phyloP scores from a whole-genome alignment of 176 grass and related monocot genomes.

The Tillandsia fasciculata region DNA sequence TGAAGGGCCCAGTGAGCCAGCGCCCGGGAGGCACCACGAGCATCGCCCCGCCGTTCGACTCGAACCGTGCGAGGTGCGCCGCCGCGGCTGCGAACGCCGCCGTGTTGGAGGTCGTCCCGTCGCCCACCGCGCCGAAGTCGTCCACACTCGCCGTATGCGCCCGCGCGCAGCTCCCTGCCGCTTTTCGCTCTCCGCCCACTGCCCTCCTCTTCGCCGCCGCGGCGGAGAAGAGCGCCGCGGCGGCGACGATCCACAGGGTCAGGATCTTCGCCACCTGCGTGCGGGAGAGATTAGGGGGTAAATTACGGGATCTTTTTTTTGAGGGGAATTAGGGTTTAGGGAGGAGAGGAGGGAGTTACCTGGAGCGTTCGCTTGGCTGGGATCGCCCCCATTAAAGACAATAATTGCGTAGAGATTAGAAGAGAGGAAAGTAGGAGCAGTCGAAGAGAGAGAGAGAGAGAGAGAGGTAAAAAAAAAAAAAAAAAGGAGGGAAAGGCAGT shows the following conservation, averaged over 20 bases:
- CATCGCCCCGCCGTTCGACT: slow-evolving; percentile 30
- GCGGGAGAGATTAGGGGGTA: too few relatives aligned
- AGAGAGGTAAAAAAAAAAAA: not conserved
- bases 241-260: too few relatives aligned
- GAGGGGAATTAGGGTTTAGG: too few relatives aligned
- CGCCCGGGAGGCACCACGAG: slow-evolving; percentile 56
- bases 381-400: not conserved
- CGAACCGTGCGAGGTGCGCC: slow-evolving; percentile 22
- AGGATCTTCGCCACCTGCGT: too few relatives aligned
- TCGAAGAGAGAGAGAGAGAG: not conserved
- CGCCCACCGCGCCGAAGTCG: slow-evolving; percentile 71
- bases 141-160: slow-evolving; percentile 31
- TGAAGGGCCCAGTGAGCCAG: slow-evolving; percentile 88
- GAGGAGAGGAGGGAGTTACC: too few relatives aligned
- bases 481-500: not conserved
- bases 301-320: too few relatives aligned
- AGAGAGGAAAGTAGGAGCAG: not conserved
- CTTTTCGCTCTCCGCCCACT: not conserved
- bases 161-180: slow-evolving; percentile 46
- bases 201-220: not conserved
- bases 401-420: not conserved
- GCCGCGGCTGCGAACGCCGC: slow-evolving; percentile 53
- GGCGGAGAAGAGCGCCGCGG: not conserved
- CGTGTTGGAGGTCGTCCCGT: slow-evolving; percentile 69
- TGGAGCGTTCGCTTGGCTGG: not conserved